These are phyloP conservation scores for Debaryomyces castellii DNA, from an alignment of 805 yeast species.

Conservation along the genomic window DNA sequence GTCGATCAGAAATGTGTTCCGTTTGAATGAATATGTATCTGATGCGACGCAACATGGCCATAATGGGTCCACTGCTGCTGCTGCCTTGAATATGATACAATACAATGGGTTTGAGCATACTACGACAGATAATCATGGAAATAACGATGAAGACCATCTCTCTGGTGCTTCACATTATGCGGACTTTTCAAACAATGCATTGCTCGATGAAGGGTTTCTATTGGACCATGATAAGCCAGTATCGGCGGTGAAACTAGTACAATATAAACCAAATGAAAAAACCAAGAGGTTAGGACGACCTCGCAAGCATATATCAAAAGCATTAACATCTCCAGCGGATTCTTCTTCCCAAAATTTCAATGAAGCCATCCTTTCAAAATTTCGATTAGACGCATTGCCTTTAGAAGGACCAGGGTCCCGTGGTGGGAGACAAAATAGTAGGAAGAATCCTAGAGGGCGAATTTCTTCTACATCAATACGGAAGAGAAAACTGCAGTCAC, in stretches of 20 bases:
- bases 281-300: conserved; percentile 38
- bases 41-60: conserved; percentile 2
- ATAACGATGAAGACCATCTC: neutral
- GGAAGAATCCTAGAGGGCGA: conserved; percentile 22
- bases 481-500: conserved; percentile 20
- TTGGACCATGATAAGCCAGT: neutral
- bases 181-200: neutral
- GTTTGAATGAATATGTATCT: conserved; percentile 14
- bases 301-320: conserved; percentile 23
- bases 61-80: conserved; percentile 12
- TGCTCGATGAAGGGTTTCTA: conserved; percentile 1
- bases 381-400: conserved; percentile 33
- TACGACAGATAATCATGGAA: neutral
- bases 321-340: conserved; percentile 10
- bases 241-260: conserved; percentile 20
- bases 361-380: conserved; percentile 29
- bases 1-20: conserved; percentile 10
- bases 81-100: conserved; percentile 22
- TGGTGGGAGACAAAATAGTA: conserved; percentile 28
- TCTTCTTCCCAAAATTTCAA: conserved; percentile 26
- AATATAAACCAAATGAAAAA: conserved; percentile 30
- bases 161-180: neutral
- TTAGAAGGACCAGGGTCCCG: conserved; percentile 41
- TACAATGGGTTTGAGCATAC: conserved; percentile 11
- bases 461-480: conserved; percentile 20